phyloP scores from a whole-genome alignment of 495 filamentous ascomycete species.

The Penicillium cosmopolitanum region DNA sequence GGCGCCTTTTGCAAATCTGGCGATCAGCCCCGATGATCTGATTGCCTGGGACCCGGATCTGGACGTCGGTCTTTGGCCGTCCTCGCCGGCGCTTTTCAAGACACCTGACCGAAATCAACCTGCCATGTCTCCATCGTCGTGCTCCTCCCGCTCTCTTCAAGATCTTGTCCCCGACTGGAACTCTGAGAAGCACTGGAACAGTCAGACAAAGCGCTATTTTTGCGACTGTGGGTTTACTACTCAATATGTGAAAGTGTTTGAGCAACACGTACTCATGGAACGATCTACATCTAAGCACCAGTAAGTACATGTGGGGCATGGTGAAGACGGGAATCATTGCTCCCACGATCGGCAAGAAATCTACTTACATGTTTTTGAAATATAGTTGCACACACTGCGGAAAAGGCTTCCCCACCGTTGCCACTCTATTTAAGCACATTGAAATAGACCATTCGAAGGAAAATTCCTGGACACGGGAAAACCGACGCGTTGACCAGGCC shows the following conservation, averaged over 20 bases:
- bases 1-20: background rate
- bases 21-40: conserved; percentile 4
- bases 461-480: background rate
- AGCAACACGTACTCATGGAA: conserved; percentile 1
- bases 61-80: background rate
- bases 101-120: background rate
- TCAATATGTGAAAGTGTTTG: conserved; percentile 2
- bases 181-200: conserved; percentile 26
- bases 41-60: conserved; percentile 1
- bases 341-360: background rate
- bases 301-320: background rate
- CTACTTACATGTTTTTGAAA: background rate
- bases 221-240: conserved; percentile 35
- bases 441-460: background rate
- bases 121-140: background rate
- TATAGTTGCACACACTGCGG: background rate
- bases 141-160: conserved; percentile 9
- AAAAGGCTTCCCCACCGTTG: background rate
- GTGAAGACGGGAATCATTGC: background rate
- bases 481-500: background rate
- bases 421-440: background rate
- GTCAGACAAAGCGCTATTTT: conserved; percentile 21
- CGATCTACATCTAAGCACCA: background rate
- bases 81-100: background rate
- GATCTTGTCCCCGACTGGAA: conserved; percentile 29